Conservation (phyloP, 202 grass and related monocot species). For the Eragrostis tef region DNA sequence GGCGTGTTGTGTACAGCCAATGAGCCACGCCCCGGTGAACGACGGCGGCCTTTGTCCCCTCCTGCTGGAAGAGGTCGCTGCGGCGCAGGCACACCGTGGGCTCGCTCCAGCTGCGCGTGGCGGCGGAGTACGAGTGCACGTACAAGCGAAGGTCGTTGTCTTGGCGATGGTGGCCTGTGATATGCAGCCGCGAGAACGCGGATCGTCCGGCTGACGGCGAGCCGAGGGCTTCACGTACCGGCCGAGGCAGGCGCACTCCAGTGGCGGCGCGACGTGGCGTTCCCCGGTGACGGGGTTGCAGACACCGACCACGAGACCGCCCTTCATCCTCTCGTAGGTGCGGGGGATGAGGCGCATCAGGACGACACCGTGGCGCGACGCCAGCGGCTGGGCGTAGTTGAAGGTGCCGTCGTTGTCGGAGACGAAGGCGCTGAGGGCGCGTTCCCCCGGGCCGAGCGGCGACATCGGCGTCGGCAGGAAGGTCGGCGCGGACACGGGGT, state of each 20-base stretch:
- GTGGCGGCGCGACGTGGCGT: neutral
- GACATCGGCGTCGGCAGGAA: conserved; percentile 32
- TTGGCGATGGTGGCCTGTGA: neutral
- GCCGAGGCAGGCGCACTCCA: too few relatives aligned
- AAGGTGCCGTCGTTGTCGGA: conserved; percentile 2
- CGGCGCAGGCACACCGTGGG: neutral
- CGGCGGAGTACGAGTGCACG: neutral
- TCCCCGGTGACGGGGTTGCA: conserved; percentile 15
- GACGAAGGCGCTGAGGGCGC: neutral
- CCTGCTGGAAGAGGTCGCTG: neutral
- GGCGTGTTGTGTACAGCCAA: neutral
- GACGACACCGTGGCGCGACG: neutral
- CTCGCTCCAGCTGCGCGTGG: conserved; percentile 22
- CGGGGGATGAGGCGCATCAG: neutral
- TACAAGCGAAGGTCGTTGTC: neutral
- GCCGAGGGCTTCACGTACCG: too few relatives aligned
- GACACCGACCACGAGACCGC: neutral
- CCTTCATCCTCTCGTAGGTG: fast-evolving
- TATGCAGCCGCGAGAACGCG: neutral
- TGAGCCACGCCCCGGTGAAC: neutral
- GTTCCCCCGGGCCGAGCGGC: neutral
- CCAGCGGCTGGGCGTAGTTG: neutral
- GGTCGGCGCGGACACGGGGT: neutral
- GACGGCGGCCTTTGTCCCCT: neutral
- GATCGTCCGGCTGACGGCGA: neutral